Conservation (phyloP, 1,284 basidiomycete species). For the Tilletia walkeri region DNA sequence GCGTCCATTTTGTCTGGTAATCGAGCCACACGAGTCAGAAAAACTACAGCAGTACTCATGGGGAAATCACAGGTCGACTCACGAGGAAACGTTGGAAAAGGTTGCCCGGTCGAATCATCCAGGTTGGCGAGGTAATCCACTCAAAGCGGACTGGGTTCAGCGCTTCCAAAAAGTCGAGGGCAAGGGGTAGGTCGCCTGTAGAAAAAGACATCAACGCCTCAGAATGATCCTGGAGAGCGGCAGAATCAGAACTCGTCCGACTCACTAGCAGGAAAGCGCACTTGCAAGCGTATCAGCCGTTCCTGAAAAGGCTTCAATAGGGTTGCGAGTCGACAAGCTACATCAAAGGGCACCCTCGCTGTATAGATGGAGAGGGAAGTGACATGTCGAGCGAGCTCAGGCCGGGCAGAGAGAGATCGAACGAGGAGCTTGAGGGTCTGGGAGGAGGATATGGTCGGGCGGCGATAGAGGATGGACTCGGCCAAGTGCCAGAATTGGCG, state of each 20-base stretch:
- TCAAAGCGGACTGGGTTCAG: slow-evolving; percentile 5
- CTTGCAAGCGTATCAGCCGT: slow-evolving; percentile 1
- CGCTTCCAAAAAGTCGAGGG: slow-evolving; percentile 17
- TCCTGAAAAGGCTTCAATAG: slow-evolving; percentile 11
- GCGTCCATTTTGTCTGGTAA: slow-evolving; percentile 9
- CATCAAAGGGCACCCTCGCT: not conserved
- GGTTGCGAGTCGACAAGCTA: not conserved
- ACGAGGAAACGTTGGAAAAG: slow-evolving; percentile 23
- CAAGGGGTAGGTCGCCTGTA: slow-evolving; percentile 1
- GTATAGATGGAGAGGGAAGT: slow-evolving; percentile 1
- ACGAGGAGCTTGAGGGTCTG: slow-evolving; percentile 1
- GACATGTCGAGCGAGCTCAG: not conserved
- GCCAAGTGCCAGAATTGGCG: not conserved
- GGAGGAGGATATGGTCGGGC: not conserved
- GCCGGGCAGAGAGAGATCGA: not conserved
- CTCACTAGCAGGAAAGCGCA: slow-evolving; percentile 16
- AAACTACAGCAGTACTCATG: not conserved
- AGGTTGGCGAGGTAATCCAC: slow-evolving; percentile 19
- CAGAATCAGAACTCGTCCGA: not conserved
- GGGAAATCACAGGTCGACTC: slow-evolving; percentile 46
- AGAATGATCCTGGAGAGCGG: not conserved
- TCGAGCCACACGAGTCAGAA: not conserved
- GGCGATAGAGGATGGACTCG: not conserved
- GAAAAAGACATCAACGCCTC: not conserved
- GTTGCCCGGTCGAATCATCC: slow-evolving; percentile 17